These are phyloP conservation scores for Pleomassaria siparia DNA, from an alignment of 2,329 filamentous ascomycete genomes.

Conservation along the genomic window DNA sequence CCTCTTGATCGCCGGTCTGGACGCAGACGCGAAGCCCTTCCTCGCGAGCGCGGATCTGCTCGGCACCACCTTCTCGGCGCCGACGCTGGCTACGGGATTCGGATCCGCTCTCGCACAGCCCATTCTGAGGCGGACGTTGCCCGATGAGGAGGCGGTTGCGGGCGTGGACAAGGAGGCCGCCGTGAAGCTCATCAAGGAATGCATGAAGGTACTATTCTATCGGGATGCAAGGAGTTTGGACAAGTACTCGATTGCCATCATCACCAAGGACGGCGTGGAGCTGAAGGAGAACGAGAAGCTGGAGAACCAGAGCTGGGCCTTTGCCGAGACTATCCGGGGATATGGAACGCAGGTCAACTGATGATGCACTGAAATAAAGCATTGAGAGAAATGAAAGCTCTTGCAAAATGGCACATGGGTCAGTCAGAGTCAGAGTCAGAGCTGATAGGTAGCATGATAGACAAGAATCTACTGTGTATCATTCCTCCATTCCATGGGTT, in stretches of 20 bases:
- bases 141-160: slow-evolving; percentile 77
- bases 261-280: slow-evolving; percentile 84
- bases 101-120: slow-evolving; percentile 91
- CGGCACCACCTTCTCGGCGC: slow-evolving; percentile 86
- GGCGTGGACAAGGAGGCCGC: slow-evolving; percentile 76
- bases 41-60: slow-evolving; percentile 88
- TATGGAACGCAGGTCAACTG: slow-evolving; percentile 75
- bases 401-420: slow-evolving; percentile 5
- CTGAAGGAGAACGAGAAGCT: slow-evolving; percentile 82
- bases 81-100: slow-evolving; percentile 89
- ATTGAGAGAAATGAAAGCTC: neutral
- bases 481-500: neutral
- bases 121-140: slow-evolving; percentile 79
- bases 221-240: slow-evolving; percentile 91
- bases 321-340: slow-evolving; percentile 90
- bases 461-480: slow-evolving; percentile 31
- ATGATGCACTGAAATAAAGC: neutral
- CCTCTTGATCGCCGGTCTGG: slow-evolving; percentile 82
- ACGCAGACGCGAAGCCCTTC: slow-evolving; percentile 79
- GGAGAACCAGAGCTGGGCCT: slow-evolving; percentile 96
- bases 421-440: too few relatives aligned
- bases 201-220: slow-evolving; percentile 98
- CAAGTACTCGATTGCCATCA: slow-evolving; percentile 84
- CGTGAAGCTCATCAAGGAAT: slow-evolving; percentile 79
- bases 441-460: slow-evolving; percentile 28